phyloP scores from a whole-genome alignment of 306 rosid genomes.

The Luffa acutangula region DNA sequence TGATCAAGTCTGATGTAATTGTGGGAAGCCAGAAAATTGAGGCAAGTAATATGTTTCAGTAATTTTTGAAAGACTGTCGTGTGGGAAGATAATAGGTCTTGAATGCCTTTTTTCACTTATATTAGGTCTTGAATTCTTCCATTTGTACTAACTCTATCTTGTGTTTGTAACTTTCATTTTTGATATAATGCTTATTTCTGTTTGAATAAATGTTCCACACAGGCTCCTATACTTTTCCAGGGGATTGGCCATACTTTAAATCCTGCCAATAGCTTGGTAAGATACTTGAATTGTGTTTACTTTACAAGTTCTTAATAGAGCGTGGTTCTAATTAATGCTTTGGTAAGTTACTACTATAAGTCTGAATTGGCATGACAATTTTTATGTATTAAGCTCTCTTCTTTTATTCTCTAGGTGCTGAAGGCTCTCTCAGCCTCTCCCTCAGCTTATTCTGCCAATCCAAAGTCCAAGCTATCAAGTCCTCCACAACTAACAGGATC shows the following conservation, averaged over 20 bases:
- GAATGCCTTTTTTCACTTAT: neutral
- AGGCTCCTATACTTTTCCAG: constrained; percentile 96
- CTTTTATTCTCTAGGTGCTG: constrained; percentile 46
- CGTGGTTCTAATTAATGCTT: neutral
- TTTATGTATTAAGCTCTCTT: neutral
- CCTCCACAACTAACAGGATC: constrained; percentile 92
- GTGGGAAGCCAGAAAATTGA: constrained; percentile 69
- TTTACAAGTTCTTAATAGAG: neutral
- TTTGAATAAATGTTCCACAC: constrained; percentile 23
- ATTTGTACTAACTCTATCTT: neutral
- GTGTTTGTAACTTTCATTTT: neutral
- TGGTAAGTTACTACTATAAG: constrained; percentile 3
- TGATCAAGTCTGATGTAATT: constrained; percentile 60
- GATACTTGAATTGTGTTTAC: constrained; percentile 12
- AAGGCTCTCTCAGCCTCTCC: constrained; percentile 88
- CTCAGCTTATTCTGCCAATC: constrained; percentile 83
- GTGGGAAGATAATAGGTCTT: neutral
- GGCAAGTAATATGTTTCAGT: constrained; percentile 28
- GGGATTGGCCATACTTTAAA: constrained; percentile 87
- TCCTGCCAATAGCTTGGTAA: constrained; percentile 83
- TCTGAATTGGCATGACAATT: constrained; percentile 10
- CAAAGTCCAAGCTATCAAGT: constrained; percentile 63
- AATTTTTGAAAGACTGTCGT: neutral
- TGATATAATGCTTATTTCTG: constrained; percentile 9
- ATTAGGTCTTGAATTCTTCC: neutral